Base-by-base conservation (phyloP, 1,284 basidiomycete genomes). In the Sanghuangporus weigelae region DNA sequence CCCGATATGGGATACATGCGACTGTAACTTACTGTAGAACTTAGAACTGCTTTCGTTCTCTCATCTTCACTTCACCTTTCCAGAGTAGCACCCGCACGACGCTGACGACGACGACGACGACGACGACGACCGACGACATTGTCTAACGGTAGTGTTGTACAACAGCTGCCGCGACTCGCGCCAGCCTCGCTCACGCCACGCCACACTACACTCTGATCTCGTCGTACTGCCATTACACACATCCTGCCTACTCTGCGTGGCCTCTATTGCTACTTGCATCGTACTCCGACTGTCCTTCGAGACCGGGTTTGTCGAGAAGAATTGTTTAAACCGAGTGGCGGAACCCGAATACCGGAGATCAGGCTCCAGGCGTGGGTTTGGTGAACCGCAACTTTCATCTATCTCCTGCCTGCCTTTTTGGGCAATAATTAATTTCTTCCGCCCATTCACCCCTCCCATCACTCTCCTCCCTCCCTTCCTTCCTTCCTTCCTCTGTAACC, bases 391-490 rank as follows among this genome's bases (percentile, higher is more conserved):
- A 10, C 48, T 54, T 16, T 54, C 53, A 54, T 54, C 56, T 44
- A 60, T 60, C 49, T 60, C 50, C 40, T 31, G 21, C 38, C 51
- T 53, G 14, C 59, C 49, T 38, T 54, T 60, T 36, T 44, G 23
- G 50, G 50, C 16, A 35, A 36, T 60, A 40, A 54, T 54, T 54
- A 42, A 21, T 35, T 36, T 19, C 7, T 21, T 26, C 35, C 39
- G 31, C 26, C 59, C 44, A 16, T n/a, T 46, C 44, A 46, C 35
- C 39, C 19, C 39, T 35, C 26, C 44, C 44, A 46, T 46, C 44
- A 46, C 59, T 11, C 54, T 50, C 38, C 50, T 39, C 50, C 35
- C 26, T 35, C 23, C 26, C n/a, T 16, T 8, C 59, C 49, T 53
- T 49, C 35, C 59, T 39, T 54, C 39, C 16, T 38, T 36, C 10